Conservation (phyloP, 768 basidiomycete species). For the Pholiota molesta region DNA sequence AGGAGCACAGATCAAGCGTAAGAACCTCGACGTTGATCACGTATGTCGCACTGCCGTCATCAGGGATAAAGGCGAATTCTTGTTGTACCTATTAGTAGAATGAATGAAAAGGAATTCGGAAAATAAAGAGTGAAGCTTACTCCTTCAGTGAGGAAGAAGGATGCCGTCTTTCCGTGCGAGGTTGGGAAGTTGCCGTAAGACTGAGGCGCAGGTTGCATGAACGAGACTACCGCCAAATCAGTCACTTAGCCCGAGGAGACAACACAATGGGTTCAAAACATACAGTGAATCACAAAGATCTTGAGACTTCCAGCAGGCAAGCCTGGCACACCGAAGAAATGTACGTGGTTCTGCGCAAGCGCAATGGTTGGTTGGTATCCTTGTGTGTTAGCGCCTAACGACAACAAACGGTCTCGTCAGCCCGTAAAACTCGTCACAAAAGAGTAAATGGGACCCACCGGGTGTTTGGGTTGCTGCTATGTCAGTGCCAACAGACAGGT, state of each 20-base stretch:
- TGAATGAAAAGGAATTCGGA: neutral
- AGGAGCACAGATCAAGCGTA: neutral
- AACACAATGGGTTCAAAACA: neutral
- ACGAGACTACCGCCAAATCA: slow-evolving; percentile 53
- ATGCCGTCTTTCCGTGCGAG: slow-evolving; percentile 66
- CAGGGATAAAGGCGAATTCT: slow-evolving; percentile 63
- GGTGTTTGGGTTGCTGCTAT: slow-evolving; percentile 11
- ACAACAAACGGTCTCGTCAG: neutral
- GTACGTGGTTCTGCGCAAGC: slow-evolving; percentile 84
- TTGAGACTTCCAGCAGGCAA: slow-evolving; percentile 68
- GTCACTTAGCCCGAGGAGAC: neutral
- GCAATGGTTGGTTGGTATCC: slow-evolving; percentile 77
- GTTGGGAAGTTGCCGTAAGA: slow-evolving; percentile 71
- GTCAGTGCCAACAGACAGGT: slow-evolving; percentile 36
- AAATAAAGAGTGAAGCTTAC: slow-evolving; percentile 20
- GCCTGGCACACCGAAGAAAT: slow-evolving; percentile 76
- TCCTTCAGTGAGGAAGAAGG: slow-evolving; percentile 62
- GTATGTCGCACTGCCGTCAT: slow-evolving; percentile 66
- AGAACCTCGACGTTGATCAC: slow-evolving; percentile 64
- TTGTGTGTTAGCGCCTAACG: slow-evolving; percentile 33
- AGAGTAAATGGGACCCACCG: neutral
- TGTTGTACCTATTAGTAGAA: slow-evolving; percentile 45
- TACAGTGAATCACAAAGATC: slow-evolving; percentile 90
- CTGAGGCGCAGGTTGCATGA: slow-evolving; percentile 76
- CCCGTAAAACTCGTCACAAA: neutral